A percentile compares a stretch with the other conserved stretches of the same genome.
phyloP scores from a whole-genome alignment of 495 filamentous ascomycete species.

The Apiosordaria backusii region DNA sequence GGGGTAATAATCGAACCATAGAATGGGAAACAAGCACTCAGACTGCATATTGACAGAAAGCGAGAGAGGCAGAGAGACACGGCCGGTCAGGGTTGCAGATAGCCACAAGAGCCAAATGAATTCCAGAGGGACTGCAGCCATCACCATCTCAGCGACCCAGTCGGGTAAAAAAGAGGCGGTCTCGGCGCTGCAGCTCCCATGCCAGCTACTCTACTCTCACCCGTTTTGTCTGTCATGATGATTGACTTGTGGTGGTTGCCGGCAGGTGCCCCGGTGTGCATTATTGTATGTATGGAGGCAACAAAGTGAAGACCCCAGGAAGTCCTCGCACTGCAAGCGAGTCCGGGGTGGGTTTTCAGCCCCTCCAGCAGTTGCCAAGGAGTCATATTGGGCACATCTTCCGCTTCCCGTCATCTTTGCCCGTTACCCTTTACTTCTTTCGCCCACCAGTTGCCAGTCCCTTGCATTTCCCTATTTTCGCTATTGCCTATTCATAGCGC shows the following conservation, averaged over 20 bases:
- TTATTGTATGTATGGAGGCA: background rate
- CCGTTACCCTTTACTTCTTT: slow-evolving; percentile 16
- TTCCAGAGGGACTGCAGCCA: background rate
- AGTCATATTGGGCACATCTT: slow-evolving; percentile 19
- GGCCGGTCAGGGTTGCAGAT: slow-evolving; percentile 25
- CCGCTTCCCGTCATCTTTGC: slow-evolving; percentile 14
- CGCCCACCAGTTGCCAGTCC: background rate
- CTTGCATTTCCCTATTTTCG: slow-evolving; percentile 5
- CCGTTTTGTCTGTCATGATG: too few relatives aligned
- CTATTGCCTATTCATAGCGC: slow-evolving; percentile 4
- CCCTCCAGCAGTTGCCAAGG: slow-evolving; percentile 15
- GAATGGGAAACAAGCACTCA: too few relatives aligned
- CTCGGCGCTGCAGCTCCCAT: background rate
- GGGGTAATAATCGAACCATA: background rate
- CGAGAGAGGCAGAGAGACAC: too few relatives aligned
- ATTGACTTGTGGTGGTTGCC: too few relatives aligned
- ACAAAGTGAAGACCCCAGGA: too few relatives aligned
- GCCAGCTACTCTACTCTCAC: background rate
- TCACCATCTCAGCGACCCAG: background rate
- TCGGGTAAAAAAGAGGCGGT: background rate
- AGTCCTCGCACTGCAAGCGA: too few relatives aligned
- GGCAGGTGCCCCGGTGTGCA: too few relatives aligned
- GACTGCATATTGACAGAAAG: too few relatives aligned
- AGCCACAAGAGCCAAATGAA: background rate
- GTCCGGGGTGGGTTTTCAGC: slow-evolving; percentile 20